Percentiles rank a stretch among this genome's conserved stretches.
Conservation (phyloP, 2,329 filamentous ascomycete genomes). For the Penicillium occitanis region DNA sequence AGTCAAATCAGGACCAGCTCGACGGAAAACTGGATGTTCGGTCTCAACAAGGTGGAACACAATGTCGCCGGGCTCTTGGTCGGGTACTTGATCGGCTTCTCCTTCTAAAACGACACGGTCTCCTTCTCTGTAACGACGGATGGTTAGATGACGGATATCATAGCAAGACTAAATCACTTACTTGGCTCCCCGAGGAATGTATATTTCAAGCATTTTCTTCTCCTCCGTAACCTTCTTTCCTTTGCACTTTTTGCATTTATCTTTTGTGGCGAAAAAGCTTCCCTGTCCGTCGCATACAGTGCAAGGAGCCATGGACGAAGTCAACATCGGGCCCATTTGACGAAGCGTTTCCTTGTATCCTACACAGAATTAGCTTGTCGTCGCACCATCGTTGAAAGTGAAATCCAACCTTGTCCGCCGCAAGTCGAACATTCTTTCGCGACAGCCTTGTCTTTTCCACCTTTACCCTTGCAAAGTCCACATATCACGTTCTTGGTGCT, state of each 20-base stretch:
- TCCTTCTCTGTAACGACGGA: conserved; percentile 58
- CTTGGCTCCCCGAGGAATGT: conserved; percentile 83
- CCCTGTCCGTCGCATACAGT: conserved; percentile 83
- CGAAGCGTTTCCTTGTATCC: conserved; percentile 73
- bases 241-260: conserved; percentile 99
- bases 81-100: conserved; percentile 89
- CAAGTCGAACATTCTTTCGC: conserved; percentile 79
- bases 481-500: conserved; percentile 94
- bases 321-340: conserved; percentile 82
- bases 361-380: conserved; percentile 26
- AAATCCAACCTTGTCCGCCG: conserved; percentile 65
- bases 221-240: conserved; percentile 81
- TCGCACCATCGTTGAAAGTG: background rate
- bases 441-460: conserved; percentile 90
- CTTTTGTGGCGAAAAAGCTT: conserved; percentile 88
- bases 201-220: conserved; percentile 93
- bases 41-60: conserved; percentile 84
- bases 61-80: conserved; percentile 87
- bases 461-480: conserved; percentile 79
- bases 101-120: conserved; percentile 88
- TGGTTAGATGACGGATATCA: conserved; percentile 4
- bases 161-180: conserved; percentile 33
- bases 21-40: conserved; percentile 76
- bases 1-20: conserved; percentile 79
- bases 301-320: conserved; percentile 76